These are phyloP conservation scores for Clonostachys solani DNA, from an alignment of 2,329 filamentous ascomycete species.

Conservation along the genomic window DNA sequence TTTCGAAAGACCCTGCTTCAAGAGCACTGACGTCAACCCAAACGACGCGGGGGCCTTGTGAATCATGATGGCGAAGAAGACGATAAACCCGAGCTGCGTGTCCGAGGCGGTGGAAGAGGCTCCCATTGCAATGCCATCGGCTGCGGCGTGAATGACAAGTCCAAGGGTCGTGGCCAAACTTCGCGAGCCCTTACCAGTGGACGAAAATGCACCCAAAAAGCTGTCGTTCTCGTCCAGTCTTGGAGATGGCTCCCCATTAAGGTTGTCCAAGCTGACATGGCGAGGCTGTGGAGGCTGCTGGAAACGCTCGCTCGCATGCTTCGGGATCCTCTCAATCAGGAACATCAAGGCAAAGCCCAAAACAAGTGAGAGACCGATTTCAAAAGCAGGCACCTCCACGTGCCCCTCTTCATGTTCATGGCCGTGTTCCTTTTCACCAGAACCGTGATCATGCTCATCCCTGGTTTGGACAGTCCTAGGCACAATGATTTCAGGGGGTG, in stretches of 20 bases:
- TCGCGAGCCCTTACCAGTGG: conserved; percentile 53
- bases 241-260: conserved; percentile 36
- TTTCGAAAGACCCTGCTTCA: conserved; percentile 89
- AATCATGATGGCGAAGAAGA: conserved; percentile 95
- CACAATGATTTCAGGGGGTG: background rate
- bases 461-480: background rate
- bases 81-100: conserved; percentile 77
- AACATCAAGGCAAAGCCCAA: conserved; percentile 96
- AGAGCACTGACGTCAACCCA: conserved; percentile 81
- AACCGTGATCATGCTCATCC: conserved; percentile 2
- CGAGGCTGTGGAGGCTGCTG: conserved; percentile 65
- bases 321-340: conserved; percentile 81
- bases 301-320: conserved; percentile 63
- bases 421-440: conserved; percentile 1
- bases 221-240: conserved; percentile 39
- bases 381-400: conserved; percentile 57
- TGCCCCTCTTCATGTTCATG: conserved; percentile 19
- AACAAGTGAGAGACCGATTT: conserved; percentile 83
- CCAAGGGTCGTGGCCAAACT: conserved; percentile 84
- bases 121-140: conserved; percentile 93
- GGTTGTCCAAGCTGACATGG: conserved; percentile 84
- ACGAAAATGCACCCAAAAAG: conserved; percentile 54
- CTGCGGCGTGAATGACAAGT: conserved; percentile 91
- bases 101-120: conserved; percentile 76
- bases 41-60: conserved; percentile 97